Evolutionary conservation across 2,329 filamentous ascomycete species (phyloP).

Genomic region (Fusarium udum): DNA sequence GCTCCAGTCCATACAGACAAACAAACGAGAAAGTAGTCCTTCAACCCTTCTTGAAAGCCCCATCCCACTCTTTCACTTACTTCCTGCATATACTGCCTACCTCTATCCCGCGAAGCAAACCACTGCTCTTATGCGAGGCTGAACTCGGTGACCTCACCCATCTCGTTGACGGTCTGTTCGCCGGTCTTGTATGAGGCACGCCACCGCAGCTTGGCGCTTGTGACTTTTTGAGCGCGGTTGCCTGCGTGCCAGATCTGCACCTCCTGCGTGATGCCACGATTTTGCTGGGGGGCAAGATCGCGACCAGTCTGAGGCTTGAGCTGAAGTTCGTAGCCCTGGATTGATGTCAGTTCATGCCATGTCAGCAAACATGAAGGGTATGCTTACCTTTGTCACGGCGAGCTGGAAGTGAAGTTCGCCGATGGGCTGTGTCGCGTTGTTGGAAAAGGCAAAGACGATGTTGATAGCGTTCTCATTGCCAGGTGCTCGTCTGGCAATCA

Average conservation of each 20-base stretch:
- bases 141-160: conserved; percentile 84
- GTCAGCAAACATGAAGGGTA: background rate
- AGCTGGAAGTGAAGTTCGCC: conserved; percentile 88
- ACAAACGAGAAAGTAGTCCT: background rate
- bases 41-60: background rate
- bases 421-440: conserved; percentile 75
- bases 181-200: conserved; percentile 82
- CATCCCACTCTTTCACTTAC: background rate
- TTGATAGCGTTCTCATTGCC: conserved; percentile 67
- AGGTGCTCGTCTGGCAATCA: conserved; percentile 71
- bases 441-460: conserved; percentile 84
- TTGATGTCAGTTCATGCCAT: conserved; percentile 7
- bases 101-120: background rate
- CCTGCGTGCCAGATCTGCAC: conserved; percentile 81
- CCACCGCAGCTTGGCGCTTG: conserved; percentile 89
- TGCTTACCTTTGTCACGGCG: conserved; percentile 87
- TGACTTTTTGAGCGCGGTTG: conserved; percentile 73
- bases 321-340: conserved; percentile 79
- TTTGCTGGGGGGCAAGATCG: conserved; percentile 76
- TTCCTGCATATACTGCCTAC: background rate
- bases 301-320: conserved; percentile 88
- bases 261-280: conserved; percentile 79
- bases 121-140: conserved; percentile 67
- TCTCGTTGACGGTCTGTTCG: conserved; percentile 75
- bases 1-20: background rate